phyloP scores from a whole-genome alignment of 2,329 filamentous ascomycete genomes.

The Alternaria triticina region DNA sequence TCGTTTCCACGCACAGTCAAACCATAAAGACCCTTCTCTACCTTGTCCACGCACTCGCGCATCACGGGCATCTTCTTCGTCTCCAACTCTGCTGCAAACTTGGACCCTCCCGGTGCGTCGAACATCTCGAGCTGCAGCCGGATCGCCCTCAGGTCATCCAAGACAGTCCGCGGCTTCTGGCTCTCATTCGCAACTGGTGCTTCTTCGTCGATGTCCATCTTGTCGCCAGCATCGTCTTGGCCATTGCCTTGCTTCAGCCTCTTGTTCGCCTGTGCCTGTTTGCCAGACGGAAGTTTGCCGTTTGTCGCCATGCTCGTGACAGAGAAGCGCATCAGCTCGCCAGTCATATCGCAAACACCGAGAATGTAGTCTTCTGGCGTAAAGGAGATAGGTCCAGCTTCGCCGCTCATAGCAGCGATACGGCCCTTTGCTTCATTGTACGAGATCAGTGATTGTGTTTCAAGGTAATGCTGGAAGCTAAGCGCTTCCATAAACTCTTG shows the following conservation, averaged over 20 bases:
- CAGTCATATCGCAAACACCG: conserved; percentile 90
- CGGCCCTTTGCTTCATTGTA: conserved; percentile 62
- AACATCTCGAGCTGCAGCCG: conserved; percentile 78
- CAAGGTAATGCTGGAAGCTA: conserved; percentile 86
- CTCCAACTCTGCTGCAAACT: conserved; percentile 67
- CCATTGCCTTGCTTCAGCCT: conserved; percentile 21
- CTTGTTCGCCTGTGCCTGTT: conserved; percentile 47
- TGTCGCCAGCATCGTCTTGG: conserved; percentile 29
- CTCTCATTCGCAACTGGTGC: conserved; percentile 22
- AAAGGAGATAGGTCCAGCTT: conserved; percentile 63
- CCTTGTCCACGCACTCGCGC: conserved; percentile 88
- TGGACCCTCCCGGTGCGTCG: conserved; percentile 60
- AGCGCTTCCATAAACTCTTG: conserved; percentile 96
- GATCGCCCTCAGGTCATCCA: conserved; percentile 81
- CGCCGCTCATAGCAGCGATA: conserved; percentile 46
- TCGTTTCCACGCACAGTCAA: conserved; percentile 87
- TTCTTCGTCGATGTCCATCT: conserved; percentile 47
- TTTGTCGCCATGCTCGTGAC: conserved; percentile 84
- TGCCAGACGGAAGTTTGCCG: conserved; percentile 58
- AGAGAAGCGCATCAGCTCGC: conserved; percentile 96
- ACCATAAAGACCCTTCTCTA: conserved; percentile 88
- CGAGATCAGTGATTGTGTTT: conserved; percentile 75
- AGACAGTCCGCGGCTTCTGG: conserved; percentile 64
- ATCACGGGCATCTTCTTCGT: conserved; percentile 83
- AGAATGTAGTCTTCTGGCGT: conserved; percentile 86